phyloP scores from a whole-genome alignment of 129 eudicot species.

The Artemisia argyi region DNA sequence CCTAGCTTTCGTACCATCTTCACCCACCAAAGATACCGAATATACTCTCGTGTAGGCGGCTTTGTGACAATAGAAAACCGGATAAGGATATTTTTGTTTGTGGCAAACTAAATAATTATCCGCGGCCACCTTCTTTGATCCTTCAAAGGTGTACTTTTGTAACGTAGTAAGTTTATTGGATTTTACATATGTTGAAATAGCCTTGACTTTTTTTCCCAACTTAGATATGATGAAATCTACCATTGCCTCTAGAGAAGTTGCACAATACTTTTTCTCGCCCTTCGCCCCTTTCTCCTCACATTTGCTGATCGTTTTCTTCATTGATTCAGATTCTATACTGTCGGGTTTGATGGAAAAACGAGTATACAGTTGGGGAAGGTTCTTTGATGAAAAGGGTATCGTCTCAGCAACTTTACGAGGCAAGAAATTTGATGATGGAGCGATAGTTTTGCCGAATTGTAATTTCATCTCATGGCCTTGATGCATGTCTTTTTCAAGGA shows the following conservation, averaged over 20 bases:
- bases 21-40: constrained; percentile 43
- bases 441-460: constrained; percentile 33
- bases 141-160: constrained; percentile 38
- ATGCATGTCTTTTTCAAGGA: constrained; percentile 29
- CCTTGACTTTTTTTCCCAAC: constrained; percentile 52
- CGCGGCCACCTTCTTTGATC: constrained; percentile 30
- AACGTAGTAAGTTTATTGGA: constrained; percentile 13
- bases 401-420: constrained; percentile 46
- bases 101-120: constrained; percentile 56
- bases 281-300: constrained; percentile 48
- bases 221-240: constrained; percentile 51
- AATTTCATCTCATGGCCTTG: constrained; percentile 44
- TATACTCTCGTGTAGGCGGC: constrained; percentile 39
- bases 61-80: constrained; percentile 70
- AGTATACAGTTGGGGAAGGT: constrained; percentile 36
- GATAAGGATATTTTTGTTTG: constrained; percentile 65
- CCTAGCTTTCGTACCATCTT: constrained; percentile 51
- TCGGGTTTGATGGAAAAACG: constrained; percentile 38
- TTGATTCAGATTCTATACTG: constrained; percentile 41
- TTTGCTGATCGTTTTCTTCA: constrained; percentile 42
- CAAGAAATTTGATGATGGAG: constrained; percentile 40
- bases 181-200: constrained; percentile 45
- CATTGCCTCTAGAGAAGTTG: constrained; percentile 71
- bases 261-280: constrained; percentile 62
- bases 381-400: constrained; percentile 56